These are phyloP conservation scores for Piper longum DNA, from an alignment of 164 flowering plant genomes.

Conservation along the genomic window DNA sequence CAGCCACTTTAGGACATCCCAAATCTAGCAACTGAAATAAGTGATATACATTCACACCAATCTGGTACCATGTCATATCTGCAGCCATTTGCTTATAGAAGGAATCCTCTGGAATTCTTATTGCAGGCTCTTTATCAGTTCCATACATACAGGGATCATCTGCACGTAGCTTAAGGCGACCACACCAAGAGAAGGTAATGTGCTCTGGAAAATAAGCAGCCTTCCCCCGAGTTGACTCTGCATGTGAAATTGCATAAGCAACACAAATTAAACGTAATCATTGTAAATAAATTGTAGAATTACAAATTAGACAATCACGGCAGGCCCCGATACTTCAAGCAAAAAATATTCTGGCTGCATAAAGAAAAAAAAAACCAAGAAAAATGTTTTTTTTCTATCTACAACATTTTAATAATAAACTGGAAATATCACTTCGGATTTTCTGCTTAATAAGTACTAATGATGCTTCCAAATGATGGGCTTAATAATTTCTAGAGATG, in stretches of 20 bases:
- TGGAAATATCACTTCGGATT: too few species aligned
- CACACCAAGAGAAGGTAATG: slow-evolving; percentile 90
- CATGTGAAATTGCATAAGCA: not conserved
- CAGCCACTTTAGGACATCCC: too few species aligned
- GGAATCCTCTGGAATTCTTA: slow-evolving; percentile 84
- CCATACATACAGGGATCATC: slow-evolving; percentile 89
- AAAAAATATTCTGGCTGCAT: not conserved
- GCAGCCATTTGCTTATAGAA: slow-evolving; percentile 99
- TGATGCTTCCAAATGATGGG: too few species aligned
- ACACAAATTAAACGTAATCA: not conserved
- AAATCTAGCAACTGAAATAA: not conserved
- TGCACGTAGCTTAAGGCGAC: slow-evolving; percentile 84
- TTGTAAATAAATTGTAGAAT: too few species aligned
- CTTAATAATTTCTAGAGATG: too few species aligned
- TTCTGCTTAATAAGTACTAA: too few species aligned
- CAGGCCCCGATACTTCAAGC: not conserved
- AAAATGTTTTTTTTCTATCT: not conserved
- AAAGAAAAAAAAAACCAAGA: not conserved
- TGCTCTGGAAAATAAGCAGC: slow-evolving; percentile 71
- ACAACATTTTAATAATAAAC: not conserved
- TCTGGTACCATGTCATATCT: slow-evolving; percentile 79
- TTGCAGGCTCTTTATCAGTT: slow-evolving; percentile 72
- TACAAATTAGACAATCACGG: not conserved
- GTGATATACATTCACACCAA: slow-evolving; percentile 52
- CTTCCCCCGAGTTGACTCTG: slow-evolving; percentile 97